A percentile compares a stretch with the other conserved stretches of the same genome.
phyloP scores from a whole-genome alignment of 345 rosid genomes.

The Excoecaria agallocha region DNA sequence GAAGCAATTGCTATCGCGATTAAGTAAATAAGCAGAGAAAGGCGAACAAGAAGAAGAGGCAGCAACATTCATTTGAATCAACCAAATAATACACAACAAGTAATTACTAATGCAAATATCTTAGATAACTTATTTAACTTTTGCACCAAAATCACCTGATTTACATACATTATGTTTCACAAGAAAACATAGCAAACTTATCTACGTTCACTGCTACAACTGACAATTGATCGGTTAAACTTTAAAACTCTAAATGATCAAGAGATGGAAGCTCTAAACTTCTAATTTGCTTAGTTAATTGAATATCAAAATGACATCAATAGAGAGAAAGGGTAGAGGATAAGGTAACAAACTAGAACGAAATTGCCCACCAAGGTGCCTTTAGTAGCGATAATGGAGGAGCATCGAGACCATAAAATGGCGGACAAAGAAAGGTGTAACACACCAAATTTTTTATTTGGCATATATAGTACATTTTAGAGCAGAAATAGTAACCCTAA shows the following conservation, averaged over 20 bases:
- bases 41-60: no score
- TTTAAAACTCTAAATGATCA: neutral
- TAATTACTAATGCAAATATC: neutral
- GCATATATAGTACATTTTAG: no score
- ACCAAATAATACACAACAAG: neutral
- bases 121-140: neutral
- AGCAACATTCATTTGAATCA: neutral
- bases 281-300: neutral
- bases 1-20: no score
- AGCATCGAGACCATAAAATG: constrained; percentile 20
- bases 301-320: neutral
- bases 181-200: neutral
- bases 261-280: neutral
- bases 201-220: no score
- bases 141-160: neutral
- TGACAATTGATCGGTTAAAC: neutral
- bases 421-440: constrained; percentile 17
- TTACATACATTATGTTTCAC: neutral
- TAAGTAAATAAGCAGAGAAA: no score
- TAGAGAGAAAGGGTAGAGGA: neutral
- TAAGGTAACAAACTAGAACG: constrained; percentile 41
- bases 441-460: no score
- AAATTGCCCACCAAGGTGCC: constrained; percentile 54
- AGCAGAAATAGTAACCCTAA: no score
- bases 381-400: no score